phyloP scores from a whole-genome alignment of 2,329 filamentous ascomycete species.

The Microcyclospora tardicrescens region DNA sequence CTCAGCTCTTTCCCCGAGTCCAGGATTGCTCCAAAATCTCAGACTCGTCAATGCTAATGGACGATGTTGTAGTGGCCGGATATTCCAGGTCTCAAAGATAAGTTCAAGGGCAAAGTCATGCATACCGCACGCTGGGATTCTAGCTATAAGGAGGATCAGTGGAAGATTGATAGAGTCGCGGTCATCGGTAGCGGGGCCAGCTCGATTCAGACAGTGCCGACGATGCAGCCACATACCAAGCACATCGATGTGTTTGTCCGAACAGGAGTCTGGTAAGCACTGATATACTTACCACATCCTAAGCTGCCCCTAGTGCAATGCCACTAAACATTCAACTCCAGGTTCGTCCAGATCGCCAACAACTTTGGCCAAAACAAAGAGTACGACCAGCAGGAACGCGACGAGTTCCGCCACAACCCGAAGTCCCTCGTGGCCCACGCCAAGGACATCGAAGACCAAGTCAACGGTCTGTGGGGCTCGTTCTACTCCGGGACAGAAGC shows the following conservation, averaged over 20 bases:
- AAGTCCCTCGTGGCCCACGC: conserved; percentile 30
- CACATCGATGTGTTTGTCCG: conserved; percentile 36
- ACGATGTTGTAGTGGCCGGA: conserved; percentile 13
- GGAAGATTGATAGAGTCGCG: conserved; percentile 30
- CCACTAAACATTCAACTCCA: conserved; percentile 4
- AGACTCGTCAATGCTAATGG: no score
- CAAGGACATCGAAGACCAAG: conserved; percentile 31
- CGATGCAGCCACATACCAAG: conserved; percentile 34
- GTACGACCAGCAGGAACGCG: conserved; percentile 31
- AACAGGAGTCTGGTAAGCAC: conserved; percentile 27
- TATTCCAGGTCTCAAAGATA: conserved; percentile 29
- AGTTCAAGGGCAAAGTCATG: conserved; percentile 31
- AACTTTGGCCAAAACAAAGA: conserved; percentile 34
- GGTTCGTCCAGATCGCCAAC: conserved; percentile 33
- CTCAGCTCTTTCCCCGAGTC: neutral
- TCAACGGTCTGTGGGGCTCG: conserved; percentile 35
- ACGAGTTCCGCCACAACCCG: conserved; percentile 31
- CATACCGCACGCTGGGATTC: conserved; percentile 36
- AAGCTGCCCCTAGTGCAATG: neutral
- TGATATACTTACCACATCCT: neutral
- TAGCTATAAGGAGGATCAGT: conserved; percentile 32
- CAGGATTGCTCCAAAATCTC: no score
- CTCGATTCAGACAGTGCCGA: conserved; percentile 35
- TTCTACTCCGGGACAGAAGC: conserved; percentile 32
- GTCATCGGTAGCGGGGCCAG: conserved; percentile 34